Evolutionary conservation across 2,329 filamentous ascomycete species (phyloP).

Genomic region (Pseudogymnoascus verrucosus): DNA sequence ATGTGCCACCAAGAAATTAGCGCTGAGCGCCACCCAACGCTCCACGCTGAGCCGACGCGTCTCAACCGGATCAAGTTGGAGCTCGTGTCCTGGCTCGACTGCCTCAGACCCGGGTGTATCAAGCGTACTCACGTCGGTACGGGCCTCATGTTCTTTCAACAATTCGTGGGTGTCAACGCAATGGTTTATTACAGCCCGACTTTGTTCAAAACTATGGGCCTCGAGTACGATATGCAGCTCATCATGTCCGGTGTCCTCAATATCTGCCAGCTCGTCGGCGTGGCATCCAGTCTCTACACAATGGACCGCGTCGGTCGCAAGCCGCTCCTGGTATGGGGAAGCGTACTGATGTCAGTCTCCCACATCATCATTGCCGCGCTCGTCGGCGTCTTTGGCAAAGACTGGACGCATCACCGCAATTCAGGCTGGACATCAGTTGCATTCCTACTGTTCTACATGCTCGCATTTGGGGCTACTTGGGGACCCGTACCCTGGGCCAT

Average conservation of each 20-base stretch:
- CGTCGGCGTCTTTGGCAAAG: constrained; percentile 42
- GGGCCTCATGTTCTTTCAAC: constrained; percentile 50
- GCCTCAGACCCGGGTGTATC: constrained; percentile 42
- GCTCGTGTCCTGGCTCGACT: constrained; percentile 40
- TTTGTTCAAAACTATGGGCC: constrained; percentile 44
- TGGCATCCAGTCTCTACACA: constrained; percentile 38
- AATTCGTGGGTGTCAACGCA: constrained; percentile 46
- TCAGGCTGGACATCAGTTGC: constrained; percentile 49
- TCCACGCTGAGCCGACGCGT: constrained; percentile 26
- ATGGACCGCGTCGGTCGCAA: constrained; percentile 41
- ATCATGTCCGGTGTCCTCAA: constrained; percentile 47
- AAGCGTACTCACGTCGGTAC: constrained; percentile 43
- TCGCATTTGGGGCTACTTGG: constrained; percentile 41
- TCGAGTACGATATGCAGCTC: constrained; percentile 38
- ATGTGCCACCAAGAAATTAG: constrained; percentile 41
- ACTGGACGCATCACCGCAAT: constrained; percentile 42
- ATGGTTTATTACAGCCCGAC: constrained; percentile 55
- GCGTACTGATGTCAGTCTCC: constrained; percentile 37
- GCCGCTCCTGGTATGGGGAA: constrained; percentile 37
- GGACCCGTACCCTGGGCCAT: constrained; percentile 30
- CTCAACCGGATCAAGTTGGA: constrained; percentile 37
- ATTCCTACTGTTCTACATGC: constrained; percentile 52
- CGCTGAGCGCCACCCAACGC: constrained; percentile 31
- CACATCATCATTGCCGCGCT: constrained; percentile 45
- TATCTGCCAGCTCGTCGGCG: constrained; percentile 39